A percentile compares a stretch with the other conserved stretches of the same genome.
Conservation (phyloP, 768 basidiomycete species). For the Steccherinum ochraceum region DNA sequence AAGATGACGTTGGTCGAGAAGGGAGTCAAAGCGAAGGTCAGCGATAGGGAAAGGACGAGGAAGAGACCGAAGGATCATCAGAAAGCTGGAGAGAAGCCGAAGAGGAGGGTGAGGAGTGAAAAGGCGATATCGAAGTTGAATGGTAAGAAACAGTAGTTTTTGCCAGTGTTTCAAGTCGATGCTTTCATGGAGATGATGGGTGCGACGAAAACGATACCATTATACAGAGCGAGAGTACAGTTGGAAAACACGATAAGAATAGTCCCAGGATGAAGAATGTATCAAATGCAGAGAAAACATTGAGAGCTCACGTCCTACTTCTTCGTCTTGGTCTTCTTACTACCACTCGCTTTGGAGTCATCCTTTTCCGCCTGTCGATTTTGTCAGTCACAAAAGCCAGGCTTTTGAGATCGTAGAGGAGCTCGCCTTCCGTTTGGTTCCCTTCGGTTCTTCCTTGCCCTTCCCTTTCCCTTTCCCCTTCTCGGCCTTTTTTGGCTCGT, state of each 20-base stretch:
- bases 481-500: constrained; percentile 43
- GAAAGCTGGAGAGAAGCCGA: constrained; percentile 23
- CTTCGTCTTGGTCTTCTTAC: constrained; percentile 37
- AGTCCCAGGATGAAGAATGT: too few species aligned
- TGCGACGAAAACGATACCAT: too few species aligned
- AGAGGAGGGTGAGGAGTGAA: constrained; percentile 47
- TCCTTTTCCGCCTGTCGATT: constrained; percentile 22
- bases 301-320: constrained; percentile 26
- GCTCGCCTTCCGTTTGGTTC: constrained; percentile 49
- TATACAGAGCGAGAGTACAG: too few species aligned
- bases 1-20: constrained; percentile 42
- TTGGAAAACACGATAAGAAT: too few species aligned
- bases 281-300: too few species aligned
- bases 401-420: background rate
- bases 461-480: constrained; percentile 35
- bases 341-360: constrained; percentile 24
- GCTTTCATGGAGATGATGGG: background rate
- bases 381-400: background rate
- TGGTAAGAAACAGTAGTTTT: constrained; percentile 42
- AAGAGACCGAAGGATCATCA: constrained; percentile 32
- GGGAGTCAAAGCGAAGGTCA: constrained; percentile 30
- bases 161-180: background rate
- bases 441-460: constrained; percentile 22
- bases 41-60: constrained; percentile 42
- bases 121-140: constrained; percentile 50